phyloP scores from a whole-genome alignment of 345 rosid species.

The Nasturtium officinale region DNA sequence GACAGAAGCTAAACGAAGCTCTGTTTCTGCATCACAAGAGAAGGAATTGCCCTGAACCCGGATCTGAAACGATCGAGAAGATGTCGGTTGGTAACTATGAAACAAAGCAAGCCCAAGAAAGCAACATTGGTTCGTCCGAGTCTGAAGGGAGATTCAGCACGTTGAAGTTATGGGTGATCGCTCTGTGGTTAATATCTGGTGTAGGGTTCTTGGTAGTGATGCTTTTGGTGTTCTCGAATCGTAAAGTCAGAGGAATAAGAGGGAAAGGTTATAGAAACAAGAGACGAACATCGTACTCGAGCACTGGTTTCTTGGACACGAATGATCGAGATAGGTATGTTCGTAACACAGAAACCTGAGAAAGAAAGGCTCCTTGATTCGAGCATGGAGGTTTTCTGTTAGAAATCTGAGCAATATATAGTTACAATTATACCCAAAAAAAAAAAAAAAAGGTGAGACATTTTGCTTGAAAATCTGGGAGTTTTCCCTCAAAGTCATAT shows the following conservation, averaged over 20 bases:
- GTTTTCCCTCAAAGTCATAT: slow-evolving; percentile 22
- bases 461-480: slow-evolving; percentile 22
- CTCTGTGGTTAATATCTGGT: slow-evolving; percentile 72
- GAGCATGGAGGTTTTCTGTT: not conserved
- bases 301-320: slow-evolving; percentile 43
- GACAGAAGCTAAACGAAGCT: slow-evolving; percentile 76
- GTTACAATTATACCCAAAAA: slow-evolving; percentile 28
- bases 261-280: slow-evolving; percentile 65
- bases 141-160: slow-evolving; percentile 60
- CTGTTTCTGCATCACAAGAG: slow-evolving; percentile 71
- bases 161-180: slow-evolving; percentile 72
- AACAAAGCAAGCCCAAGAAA: slow-evolving; percentile 23
- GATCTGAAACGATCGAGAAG: slow-evolving; percentile 30
- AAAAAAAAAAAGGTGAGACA: slow-evolving; percentile 18
- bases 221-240: slow-evolving; percentile 58
- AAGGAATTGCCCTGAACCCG: slow-evolving; percentile 68
- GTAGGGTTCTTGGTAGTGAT: slow-evolving; percentile 69
- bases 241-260: slow-evolving; percentile 59
- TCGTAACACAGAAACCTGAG: slow-evolving; percentile 51
- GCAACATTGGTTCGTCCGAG: slow-evolving; percentile 37
- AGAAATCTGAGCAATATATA: slow-evolving; percentile 33
- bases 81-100: slow-evolving; percentile 31
- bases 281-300: slow-evolving; percentile 58
- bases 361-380: slow-evolving; percentile 21
- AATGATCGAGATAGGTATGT: slow-evolving; percentile 55